Evolutionary conservation across 2,329 filamentous ascomycete species (phyloP), one percentile per base, ranked within the genome.

Genomic region (Trematosphaeria pertusa): DNA sequence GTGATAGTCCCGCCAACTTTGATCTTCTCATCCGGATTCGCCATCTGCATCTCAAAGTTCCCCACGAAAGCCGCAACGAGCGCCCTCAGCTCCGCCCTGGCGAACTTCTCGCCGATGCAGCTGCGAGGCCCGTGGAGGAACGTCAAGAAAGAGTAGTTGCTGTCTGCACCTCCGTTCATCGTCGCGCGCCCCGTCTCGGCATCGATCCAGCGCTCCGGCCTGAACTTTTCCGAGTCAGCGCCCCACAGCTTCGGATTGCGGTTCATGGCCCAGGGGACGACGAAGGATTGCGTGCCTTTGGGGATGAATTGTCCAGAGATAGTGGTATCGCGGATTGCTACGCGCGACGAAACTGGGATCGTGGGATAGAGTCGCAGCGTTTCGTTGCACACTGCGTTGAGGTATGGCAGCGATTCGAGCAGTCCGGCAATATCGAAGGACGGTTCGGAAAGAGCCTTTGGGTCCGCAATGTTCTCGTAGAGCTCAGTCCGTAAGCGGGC

Each of bases 401-500:
- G 70, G 49, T 74, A 72, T 1, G 75, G 75, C 18, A 78, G 65
- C n/a, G 59, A 62, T 50, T 78, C 76, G 15, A 78, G 63, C 9
- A 73, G 58, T 4, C 52, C 49, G 33, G 74, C 65, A n/a, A 74
- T 52, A 33, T 69, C 63, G 9, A 56, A 45, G 10, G 22, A 18
- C 2, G 58, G 51, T 8, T 51, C 40, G 10, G 59, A 54, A 28
- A 60, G 43, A 11, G 42, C 41, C 30, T 48, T 53, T 31, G 50
- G 69, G 43, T 48, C 78, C 0, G 87, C 85, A 9, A 92, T 78
- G 14, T 78, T 74, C 15, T 77, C 67, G 48, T 83, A 83, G 35
- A 95, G 73, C 68, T 94, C 90, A 9, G 78, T 73, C 17, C 89
- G 86, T 3, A 95, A 81, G 2, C 80, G 79, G 17, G 71, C 71